Evolutionary conservation across 2,329 filamentous ascomycete genomes (phyloP).

Genomic region (Pseudogymnoascus sp.): DNA sequence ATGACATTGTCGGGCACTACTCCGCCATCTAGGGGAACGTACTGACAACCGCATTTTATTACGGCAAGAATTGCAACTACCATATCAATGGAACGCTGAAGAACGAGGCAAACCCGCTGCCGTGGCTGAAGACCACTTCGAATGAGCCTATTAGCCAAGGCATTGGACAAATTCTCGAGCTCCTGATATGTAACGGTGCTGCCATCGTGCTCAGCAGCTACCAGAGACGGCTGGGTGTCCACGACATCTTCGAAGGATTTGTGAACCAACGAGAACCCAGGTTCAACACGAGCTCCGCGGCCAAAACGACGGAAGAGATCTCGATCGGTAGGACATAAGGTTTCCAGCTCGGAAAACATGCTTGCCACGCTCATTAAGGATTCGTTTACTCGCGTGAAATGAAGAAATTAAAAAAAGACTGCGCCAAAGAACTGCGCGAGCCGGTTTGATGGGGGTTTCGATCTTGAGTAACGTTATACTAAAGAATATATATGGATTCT

Average conservation of each 20-base stretch:
- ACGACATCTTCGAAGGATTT: slow-evolving; percentile 28
- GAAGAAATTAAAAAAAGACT: neutral
- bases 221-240: slow-evolving; percentile 28
- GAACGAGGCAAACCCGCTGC: slow-evolving; percentile 46
- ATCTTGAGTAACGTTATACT: neutral
- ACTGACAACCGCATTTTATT: slow-evolving; percentile 49
- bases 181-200: slow-evolving; percentile 37
- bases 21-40: slow-evolving; percentile 50
- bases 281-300: slow-evolving; percentile 20
- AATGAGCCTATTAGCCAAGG: slow-evolving; percentile 34
- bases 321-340: slow-evolving; percentile 20
- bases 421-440: neutral
- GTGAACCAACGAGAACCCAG: slow-evolving; percentile 29
- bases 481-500: neutral
- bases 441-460: neutral
- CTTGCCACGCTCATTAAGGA: neutral
- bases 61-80: slow-evolving; percentile 48
- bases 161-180: slow-evolving; percentile 35
- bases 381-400: neutral
- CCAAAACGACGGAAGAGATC: slow-evolving; percentile 24
- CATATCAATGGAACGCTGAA: slow-evolving; percentile 47
- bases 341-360: slow-evolving; percentile 20
- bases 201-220: slow-evolving; percentile 32
- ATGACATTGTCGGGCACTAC: slow-evolving; percentile 42
- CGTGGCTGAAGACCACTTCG: slow-evolving; percentile 33